Conservation (phyloP, 2,329 filamentous ascomycete genomes). For the Aureobasidium sp. region DNA sequence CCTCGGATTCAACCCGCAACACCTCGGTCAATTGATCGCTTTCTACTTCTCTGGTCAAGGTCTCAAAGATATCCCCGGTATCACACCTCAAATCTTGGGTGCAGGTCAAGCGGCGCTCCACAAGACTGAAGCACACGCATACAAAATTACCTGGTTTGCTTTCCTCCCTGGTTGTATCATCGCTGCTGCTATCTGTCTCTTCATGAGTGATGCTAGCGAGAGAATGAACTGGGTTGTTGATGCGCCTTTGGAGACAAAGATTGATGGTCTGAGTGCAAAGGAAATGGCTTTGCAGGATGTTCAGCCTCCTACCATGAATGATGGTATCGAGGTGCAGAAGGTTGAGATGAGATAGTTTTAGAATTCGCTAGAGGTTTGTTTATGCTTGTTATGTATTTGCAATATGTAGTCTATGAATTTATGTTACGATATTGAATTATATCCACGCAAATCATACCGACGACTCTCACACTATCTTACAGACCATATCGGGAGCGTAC, state of each 20-base stretch:
- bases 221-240: slow-evolving; percentile 14
- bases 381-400: too few relatives aligned
- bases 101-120: background rate
- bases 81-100: background rate
- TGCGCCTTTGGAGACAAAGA: background rate
- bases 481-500: too few relatives aligned
- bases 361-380: too few relatives aligned
- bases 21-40: slow-evolving; percentile 6
- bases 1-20: background rate
- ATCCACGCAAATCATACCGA: too few relatives aligned
- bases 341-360: background rate
- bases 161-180: background rate
- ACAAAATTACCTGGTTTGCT: background rate
- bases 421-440: too few relatives aligned
- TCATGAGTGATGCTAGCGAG: slow-evolving; percentile 2
- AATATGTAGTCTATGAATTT: too few relatives aligned
- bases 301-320: background rate
- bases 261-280: background rate
- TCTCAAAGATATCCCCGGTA: slow-evolving; percentile 1
- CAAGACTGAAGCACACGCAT: slow-evolving; percentile 2
- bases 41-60: slow-evolving; percentile 12
- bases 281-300: background rate
- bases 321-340: background rate
- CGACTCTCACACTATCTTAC: too few relatives aligned
- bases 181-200: background rate